phyloP scores from a whole-genome alignment of 108 stramenopile genomes.

The Skeletonema marinoi region DNA sequence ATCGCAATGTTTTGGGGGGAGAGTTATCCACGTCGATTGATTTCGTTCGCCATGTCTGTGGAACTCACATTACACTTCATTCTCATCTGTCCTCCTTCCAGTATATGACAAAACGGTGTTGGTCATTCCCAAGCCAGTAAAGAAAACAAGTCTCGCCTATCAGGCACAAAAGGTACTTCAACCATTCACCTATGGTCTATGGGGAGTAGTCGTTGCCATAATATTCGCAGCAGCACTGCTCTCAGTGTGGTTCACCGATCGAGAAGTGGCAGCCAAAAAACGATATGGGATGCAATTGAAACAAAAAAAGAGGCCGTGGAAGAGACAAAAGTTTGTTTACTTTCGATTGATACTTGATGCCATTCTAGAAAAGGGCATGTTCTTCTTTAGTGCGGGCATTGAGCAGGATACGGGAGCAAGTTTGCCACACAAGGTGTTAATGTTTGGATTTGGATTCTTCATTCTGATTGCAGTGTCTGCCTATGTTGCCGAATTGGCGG shows the following conservation, averaged over 20 bases:
- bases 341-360: neutral
- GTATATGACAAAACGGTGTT: slow-evolving; percentile 28
- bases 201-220: neutral
- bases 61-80: neutral
- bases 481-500: slow-evolving; percentile 27
- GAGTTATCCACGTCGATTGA: too few species aligned
- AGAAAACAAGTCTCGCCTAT: neutral
- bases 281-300: neutral
- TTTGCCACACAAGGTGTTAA: slow-evolving; percentile 12
- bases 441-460: slow-evolving; percentile 34
- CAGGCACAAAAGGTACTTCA: slow-evolving; percentile 15
- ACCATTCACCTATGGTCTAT: slow-evolving; percentile 12
- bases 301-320: neutral
- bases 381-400: slow-evolving; percentile 28
- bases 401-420: slow-evolving; percentile 18
- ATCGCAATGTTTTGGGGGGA: too few species aligned
- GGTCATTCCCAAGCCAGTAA: slow-evolving; percentile 15
- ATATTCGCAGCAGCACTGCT: neutral
- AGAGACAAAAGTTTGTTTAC: neutral
- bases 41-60: neutral
- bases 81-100: neutral
- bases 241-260: slow-evolving; percentile 11
- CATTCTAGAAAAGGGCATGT: slow-evolving; percentile 6
- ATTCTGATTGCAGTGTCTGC: slow-evolving; percentile 25
- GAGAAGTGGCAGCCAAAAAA: neutral